Evolutionary conservation across 805 yeast genomes (phyloP).

Genomic region (Candida nemodendra): DNA sequence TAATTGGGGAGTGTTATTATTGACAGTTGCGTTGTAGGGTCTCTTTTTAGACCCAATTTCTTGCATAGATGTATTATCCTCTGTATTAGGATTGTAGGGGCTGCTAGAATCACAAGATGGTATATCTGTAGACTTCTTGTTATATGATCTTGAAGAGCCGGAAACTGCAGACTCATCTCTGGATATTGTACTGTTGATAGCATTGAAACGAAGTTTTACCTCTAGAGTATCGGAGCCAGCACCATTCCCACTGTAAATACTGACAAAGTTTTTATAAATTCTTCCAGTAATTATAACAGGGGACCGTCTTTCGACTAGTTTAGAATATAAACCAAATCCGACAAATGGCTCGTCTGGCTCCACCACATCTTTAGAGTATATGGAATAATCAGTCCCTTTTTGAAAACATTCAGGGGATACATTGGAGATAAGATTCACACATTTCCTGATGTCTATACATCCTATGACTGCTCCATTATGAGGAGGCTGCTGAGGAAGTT

Average conservation of each 20-base stretch:
- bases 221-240: conserved; percentile 48
- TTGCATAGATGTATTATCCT: not conserved
- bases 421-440: conserved; percentile 41
- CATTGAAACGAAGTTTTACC: conserved; percentile 49
- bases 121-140: not conserved
- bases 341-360: conserved; percentile 53
- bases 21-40: conserved; percentile 3
- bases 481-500: conserved; percentile 42
- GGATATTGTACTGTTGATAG: conserved; percentile 13
- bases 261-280: conserved; percentile 55
- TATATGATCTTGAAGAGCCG: not conserved
- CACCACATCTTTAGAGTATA: conserved; percentile 46
- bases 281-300: conserved; percentile 49
- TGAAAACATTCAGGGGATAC: conserved; percentile 49
- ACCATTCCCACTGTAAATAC: conserved; percentile 40
- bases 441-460: conserved; percentile 42
- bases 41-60: conserved; percentile 1
- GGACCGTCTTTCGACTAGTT: conserved; percentile 24
- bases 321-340: conserved; percentile 43
- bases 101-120: not conserved
- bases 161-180: conserved; percentile 2
- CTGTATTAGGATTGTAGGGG: not conserved
- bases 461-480: conserved; percentile 42
- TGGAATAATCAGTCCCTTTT: conserved; percentile 42
- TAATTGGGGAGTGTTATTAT: conserved; percentile 23